Evolutionary conservation across 2,329 filamentous ascomycete genomes (phyloP).

Genomic region (Exophiala sp.): DNA sequence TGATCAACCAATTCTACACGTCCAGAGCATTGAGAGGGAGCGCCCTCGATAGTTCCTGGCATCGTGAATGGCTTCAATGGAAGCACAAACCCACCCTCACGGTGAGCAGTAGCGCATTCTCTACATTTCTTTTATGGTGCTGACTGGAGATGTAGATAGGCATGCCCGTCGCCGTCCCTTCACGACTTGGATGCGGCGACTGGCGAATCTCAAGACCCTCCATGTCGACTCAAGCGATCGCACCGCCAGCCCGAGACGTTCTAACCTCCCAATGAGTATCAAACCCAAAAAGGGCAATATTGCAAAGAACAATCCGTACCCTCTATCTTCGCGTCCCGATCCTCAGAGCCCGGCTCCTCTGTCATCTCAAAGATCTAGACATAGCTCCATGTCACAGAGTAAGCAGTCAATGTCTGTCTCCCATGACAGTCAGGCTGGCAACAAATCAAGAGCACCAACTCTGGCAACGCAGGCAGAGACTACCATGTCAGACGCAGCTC

Average conservation of each 20-base stretch:
- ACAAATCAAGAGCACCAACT: conserved; percentile 70
- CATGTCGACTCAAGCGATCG: conserved; percentile 50
- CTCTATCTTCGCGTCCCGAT: conserved; percentile 58
- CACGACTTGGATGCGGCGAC: conserved; percentile 86
- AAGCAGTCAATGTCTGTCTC: conserved; percentile 58
- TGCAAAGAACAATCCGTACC: conserved; percentile 86
- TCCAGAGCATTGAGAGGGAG: not conserved
- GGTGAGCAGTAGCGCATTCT: conserved; percentile 15
- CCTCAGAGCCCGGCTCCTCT: conserved; percentile 41
- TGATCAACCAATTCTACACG: not conserved
- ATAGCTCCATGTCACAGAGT: conserved; percentile 51
- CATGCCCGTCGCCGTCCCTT: conserved; percentile 76
- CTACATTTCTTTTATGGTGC: not conserved
- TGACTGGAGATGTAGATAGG: conserved; percentile 50
- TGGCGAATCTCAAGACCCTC: conserved; percentile 76
- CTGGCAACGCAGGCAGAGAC: conserved; percentile 78
- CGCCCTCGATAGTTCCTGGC: not conserved
- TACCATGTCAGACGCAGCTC: conserved; percentile 64
- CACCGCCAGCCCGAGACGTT: conserved; percentile 24
- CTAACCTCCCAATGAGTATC: conserved; percentile 16
- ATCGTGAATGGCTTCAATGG: conserved; percentile 26
- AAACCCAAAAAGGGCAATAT: conserved; percentile 53
- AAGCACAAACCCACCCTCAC: conserved; percentile 24
- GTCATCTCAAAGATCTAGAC: conserved; percentile 51
- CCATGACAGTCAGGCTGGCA: conserved; percentile 52